Percentiles rank a stretch among this genome's conserved stretches.
These are phyloP conservation scores for Mariannaea sp. DNA, from an alignment of 2,329 filamentous ascomycete species.

Conservation along the genomic window DNA sequence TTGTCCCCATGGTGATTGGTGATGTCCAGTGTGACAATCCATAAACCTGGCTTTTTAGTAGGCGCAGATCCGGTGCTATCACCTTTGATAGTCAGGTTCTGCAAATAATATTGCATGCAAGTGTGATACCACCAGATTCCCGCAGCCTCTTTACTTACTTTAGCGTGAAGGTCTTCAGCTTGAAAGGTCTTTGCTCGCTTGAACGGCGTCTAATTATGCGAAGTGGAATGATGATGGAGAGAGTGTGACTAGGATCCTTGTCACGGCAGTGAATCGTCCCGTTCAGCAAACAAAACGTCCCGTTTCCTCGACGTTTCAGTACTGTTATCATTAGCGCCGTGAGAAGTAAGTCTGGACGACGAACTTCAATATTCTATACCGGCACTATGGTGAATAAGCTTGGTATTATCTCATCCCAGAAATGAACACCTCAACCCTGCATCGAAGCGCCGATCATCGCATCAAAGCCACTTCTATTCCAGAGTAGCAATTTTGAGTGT, in stretches of 20 bases:
- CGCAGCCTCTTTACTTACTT: not conserved
- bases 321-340: constrained; percentile 5
- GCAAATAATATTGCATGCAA: constrained; percentile 11
- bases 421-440: not conserved
- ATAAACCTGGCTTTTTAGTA: not conserved
- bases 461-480: not conserved
- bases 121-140: constrained; percentile 16
- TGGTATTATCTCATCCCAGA: not conserved
- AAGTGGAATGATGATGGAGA: constrained; percentile 16
- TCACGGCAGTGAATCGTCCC: constrained; percentile 14
- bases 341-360: constrained; percentile 3
- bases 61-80: constrained; percentile 6
- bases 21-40: not conserved
- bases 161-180: constrained; percentile 6
- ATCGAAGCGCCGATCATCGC: not conserved
- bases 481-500: not conserved
- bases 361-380: not conserved
- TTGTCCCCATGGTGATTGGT: not conserved
- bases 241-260: constrained; percentile 4
- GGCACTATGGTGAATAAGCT: not conserved
- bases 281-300: constrained; percentile 3
- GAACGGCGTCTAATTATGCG: constrained; percentile 14
- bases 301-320: constrained; percentile 3
- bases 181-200: constrained; percentile 2
- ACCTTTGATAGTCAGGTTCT: constrained; percentile 12